Base-by-base conservation (phyloP, 1,139 yeast genomes). In the Hyphopichia fennica region DNA sequence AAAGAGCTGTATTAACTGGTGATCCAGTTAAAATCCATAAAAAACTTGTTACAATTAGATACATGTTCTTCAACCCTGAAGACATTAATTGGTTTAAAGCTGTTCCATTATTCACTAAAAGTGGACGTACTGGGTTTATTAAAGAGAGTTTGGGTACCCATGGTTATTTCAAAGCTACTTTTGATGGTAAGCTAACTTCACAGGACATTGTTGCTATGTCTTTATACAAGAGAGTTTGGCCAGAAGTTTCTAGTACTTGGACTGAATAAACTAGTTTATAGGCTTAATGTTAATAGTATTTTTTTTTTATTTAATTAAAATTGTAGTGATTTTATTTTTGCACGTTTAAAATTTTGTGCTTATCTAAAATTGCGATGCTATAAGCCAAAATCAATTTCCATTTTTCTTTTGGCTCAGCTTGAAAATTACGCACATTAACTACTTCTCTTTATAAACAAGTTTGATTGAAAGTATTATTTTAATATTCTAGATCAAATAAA, bases 121-220 rank as follows among this genome's bases (percentile, higher is more conserved):
- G 84, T 54, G 99, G 99, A 40, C 82, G 97, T 62, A 76, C 90
- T 33, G 99, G 99, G 44, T 87, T 85, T 62, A 89, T 95, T 62
- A 91, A 89, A 65, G 98, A 93, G 62, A 81, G 91, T 61, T 77
- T 95, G 68, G 99, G 99, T 68, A 95, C 99, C 3, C 99, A 95
- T 64, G 99, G 99, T 49, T 89, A 93, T 69, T 91, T 86, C 77
- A 95, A 95, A 69, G 96, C 97, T 18, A 87, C 88, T 17, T 95
- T 95, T 58, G 98, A 95, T 61, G 95, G 95, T 43, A 87, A 84
- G 57, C 73, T 95, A 55, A 81, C 88, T 38, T 87, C 97, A 0
- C 97, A 91, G 67, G 99, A 95, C 64, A 84, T 89, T 13, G 83
- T 93, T 35, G 97, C 91, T 27, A 89, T 95, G 98, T 84, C 96